Base-by-base conservation (phyloP, 1,284 basidiomycete species). In the Malassezia psittaci region DNA sequence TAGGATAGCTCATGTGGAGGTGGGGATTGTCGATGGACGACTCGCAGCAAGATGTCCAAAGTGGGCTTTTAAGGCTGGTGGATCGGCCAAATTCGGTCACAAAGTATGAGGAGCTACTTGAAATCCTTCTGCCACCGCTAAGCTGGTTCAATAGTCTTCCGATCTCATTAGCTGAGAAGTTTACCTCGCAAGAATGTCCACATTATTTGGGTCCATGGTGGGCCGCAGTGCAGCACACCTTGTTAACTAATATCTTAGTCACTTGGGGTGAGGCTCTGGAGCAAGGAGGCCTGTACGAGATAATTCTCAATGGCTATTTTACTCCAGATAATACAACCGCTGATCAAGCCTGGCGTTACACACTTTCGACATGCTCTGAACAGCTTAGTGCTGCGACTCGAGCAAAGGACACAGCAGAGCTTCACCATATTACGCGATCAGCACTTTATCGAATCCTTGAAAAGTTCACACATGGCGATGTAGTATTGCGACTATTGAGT, bases 1-100 rank as follows among this genome's bases (percentile, higher is more conserved):
- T 59, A 36, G 65, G 68, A 60, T 66, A 69, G 16, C 21, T 56
- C 54, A 43, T 62, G 47, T 48, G 47, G 47, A 39, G 47, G 47
- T 21, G 39, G 12, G 34, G 10, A 19, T 9, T 13, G 45, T 19
- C 16, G 12, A 37, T 47, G 45, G 45, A 47, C 33, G 45, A 11
- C 9, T 11, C 45, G 45, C 24, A 24, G 11, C 9, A 41, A 3
- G 39, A 16, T 39, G 37, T 21, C 37, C 39, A 34, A 29, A 36
- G 48, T 21, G 39, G 15, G 39, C 38, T 50, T 6, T 13, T 13
- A 32, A 33, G 38, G 6, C 24, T 47, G 34, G 32, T 47, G 11
- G 45, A 34, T n/a, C 45, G 24, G 10, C 45, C 45, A 29, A 19
- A 7, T 29, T 16, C 24, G 33, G 45, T 47, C 1, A 21, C 5